A percentile compares a stretch with the other conserved stretches of the same genome.
Conservation (phyloP, 23 red algal genomes). For the Cyanidiococcus yangmingshanensis region DNA sequence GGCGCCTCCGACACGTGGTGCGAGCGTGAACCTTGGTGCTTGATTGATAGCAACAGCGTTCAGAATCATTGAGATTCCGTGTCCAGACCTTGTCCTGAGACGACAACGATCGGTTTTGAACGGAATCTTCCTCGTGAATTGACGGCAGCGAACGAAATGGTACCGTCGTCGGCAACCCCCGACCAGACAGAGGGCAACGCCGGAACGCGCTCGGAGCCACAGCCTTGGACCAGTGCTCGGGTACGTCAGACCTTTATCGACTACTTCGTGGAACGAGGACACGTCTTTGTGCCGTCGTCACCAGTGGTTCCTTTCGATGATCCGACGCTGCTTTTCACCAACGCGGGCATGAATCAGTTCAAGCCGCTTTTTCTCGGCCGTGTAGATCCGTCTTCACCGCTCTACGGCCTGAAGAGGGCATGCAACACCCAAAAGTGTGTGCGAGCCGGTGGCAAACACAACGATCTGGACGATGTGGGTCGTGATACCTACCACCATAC, state of each 20-base stretch:
- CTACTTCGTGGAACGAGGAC: slow-evolving; percentile 49
- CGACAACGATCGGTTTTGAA: no score
- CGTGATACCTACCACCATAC: slow-evolving; percentile 99
- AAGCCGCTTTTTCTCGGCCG: slow-evolving; percentile 90
- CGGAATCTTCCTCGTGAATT: no score
- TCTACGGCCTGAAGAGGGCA: slow-evolving; percentile 55
- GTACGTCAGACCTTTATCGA: slow-evolving; percentile 72
- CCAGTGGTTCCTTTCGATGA: slow-evolving; percentile 92
- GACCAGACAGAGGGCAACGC: no score
- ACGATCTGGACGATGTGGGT: slow-evolving; percentile 97
- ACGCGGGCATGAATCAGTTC: slow-evolving; percentile 99
- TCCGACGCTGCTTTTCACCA: slow-evolving; percentile 87
- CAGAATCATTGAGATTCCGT: no score
- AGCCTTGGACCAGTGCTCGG: slow-evolving; percentile 50
- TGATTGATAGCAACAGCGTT: no score
- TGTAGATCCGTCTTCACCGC: slow-evolving; percentile 52
- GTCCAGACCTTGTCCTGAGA: no score
- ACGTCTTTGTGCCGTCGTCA: slow-evolving; percentile 55
- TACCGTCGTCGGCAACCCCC: no score
- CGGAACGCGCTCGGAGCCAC: no score
- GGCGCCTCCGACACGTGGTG: no score
- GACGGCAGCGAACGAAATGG: no score
- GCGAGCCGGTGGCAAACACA: slow-evolving; percentile 98
- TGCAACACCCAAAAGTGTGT: slow-evolving; percentile 97
- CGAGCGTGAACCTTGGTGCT: no score